Evolutionary conservation across 192 early-diverging fungal species (phyloP).

Genomic region (Cetraspora pellucida): DNA sequence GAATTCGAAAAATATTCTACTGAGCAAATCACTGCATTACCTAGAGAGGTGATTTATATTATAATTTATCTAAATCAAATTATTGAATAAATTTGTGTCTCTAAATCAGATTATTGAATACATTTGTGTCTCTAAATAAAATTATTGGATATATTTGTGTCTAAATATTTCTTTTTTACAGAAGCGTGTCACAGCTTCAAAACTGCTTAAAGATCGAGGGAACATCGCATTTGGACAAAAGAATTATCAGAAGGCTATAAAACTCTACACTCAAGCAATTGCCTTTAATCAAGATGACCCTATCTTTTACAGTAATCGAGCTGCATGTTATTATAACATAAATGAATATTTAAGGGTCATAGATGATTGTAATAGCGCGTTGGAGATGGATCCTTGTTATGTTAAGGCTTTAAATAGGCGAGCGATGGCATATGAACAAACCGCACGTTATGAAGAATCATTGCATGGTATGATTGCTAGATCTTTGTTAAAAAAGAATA

Average conservation of each 20-base stretch:
- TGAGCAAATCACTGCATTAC: conserved; percentile 39
- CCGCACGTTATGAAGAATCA: conserved; percentile 51
- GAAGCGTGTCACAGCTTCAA: conserved; percentile 65
- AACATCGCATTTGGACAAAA: conserved; percentile 85
- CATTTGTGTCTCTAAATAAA: neutral
- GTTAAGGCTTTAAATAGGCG: conserved; percentile 75
- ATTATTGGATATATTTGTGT: neutral
- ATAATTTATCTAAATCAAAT: neutral
- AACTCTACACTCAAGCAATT: conserved; percentile 89
- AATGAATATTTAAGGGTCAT: conserved; percentile 76
- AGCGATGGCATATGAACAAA: conserved; percentile 60
- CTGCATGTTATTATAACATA: conserved; percentile 85
- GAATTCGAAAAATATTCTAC: conserved; percentile 42
- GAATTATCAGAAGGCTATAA: conserved; percentile 84
- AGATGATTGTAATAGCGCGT: conserved; percentile 80
- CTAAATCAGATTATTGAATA: neutral
- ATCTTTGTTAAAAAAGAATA: neutral
- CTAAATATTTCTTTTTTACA: conserved; percentile 29
- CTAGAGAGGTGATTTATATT: conserved; percentile 37
- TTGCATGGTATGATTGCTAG: conserved; percentile 47
- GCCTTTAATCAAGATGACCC: conserved; percentile 70
- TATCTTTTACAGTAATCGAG: conserved; percentile 94
- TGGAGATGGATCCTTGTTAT: conserved; percentile 84
- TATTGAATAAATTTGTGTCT: neutral
- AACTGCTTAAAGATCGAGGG: conserved; percentile 80